Evolutionary conservation across 1,284 basidiomycete genomes (phyloP), one percentile per base, ranked within the genome.

Genomic region (Leccinum pseudoinsigne): DNA sequence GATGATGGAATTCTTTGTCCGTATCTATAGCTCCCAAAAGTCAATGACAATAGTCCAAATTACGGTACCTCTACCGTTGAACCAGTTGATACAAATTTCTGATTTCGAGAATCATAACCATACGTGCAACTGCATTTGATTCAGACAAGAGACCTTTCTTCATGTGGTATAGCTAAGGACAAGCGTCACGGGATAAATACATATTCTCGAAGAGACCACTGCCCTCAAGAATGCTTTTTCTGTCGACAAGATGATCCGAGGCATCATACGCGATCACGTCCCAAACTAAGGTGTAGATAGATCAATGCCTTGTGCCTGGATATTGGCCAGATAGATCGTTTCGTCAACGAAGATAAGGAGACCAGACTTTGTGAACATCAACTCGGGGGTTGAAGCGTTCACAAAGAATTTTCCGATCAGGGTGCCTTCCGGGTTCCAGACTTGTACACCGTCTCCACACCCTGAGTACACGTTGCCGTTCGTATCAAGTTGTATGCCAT

Each of bases 381-480:
- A 79, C 71, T 93, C 89, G 28, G 90, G 83, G 4, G 83, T 80
- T 0, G 79, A 80, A 4, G 74, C 79, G 16, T 85, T 86, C 0
- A 87, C 64, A 77, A 88, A 92, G 72, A 93, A 87, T 75, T 93
- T 93, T 51, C 91, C 90, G 10, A 93, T 76, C 2, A 93, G 78
- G 2, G 79, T 82, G 3, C 90, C 90, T 14, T 81, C 69, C 0
- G 82, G 69, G 69, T 86, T 84, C 84, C 86, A 92, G 2, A 93
- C 88, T 77, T 87, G 68, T 11, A 56, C 23, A 14, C 73, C 74
- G 3, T 76, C 74, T 18, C 69, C 72, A 51, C 62, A 64, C 16
- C 67, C 72, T 1, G 69, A 64, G 55, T 57, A 73, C 14, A 72
- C 58, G 50, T 76, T 61, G 14, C 61, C 60, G 21, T 63, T 57